Evolutionary conservation across 805 yeast genomes (phyloP).

Genomic region (Ogataea allantospora): DNA sequence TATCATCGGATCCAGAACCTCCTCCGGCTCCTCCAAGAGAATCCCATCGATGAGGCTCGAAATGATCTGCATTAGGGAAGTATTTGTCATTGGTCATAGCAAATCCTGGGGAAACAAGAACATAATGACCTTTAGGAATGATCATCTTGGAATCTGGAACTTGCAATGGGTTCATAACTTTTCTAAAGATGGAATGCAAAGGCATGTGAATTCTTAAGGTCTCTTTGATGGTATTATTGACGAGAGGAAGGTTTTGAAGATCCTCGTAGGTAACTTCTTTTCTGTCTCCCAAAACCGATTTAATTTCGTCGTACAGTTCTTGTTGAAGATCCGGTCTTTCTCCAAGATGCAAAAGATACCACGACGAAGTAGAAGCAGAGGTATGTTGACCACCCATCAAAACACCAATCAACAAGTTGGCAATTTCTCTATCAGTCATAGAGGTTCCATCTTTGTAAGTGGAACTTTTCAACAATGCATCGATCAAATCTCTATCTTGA

Average conservation of each 20-base stretch:
- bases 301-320: conserved; percentile 73
- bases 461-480: conserved; percentile 75
- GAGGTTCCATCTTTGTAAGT: conserved; percentile 90
- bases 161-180: conserved; percentile 72
- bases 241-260: conserved; percentile 75
- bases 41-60: conserved; percentile 90
- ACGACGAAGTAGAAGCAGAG: conserved; percentile 91
- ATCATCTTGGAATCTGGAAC: conserved; percentile 77
- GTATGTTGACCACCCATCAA: conserved; percentile 99
- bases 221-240: conserved; percentile 85
- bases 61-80: conserved; percentile 73
- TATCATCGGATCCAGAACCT: conserved; percentile 38
- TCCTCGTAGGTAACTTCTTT: conserved; percentile 74
- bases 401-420: conserved; percentile 90
- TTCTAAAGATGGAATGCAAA: conserved; percentile 91
- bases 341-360: conserved; percentile 90
- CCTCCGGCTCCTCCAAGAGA: conserved; percentile 33
- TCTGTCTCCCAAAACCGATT: conserved; percentile 54
- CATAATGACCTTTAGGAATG: conserved; percentile 87
- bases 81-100: conserved; percentile 72
- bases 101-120: conserved; percentile 92
- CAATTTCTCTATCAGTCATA: conserved; percentile 95
- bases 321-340: conserved; percentile 85
- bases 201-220: conserved; percentile 96
- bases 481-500: conserved; percentile 84